These are phyloP conservation scores for Blepharisma japonicum DNA, from an alignment of 73 alveolate species.

Conservation along the genomic window DNA sequence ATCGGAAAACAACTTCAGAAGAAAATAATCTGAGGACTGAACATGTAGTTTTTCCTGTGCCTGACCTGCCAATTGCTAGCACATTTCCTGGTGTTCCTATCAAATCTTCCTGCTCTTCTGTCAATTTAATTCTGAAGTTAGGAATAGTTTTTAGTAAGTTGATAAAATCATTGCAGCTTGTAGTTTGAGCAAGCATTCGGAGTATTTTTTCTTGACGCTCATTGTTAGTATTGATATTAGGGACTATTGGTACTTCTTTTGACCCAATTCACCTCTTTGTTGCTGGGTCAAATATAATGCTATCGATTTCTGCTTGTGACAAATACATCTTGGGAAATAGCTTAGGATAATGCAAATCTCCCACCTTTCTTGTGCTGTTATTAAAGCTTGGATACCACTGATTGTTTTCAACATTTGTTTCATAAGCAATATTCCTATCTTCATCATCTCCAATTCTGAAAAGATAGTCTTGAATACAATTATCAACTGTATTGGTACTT, in stretches of 20 bases:
- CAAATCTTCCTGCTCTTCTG: conserved; percentile 47
- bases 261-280: background rate
- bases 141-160: conserved; percentile 12
- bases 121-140: conserved; percentile 21
- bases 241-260: background rate
- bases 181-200: background rate
- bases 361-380: background rate
- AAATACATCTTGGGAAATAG: background rate
- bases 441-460: background rate
- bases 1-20: conserved; percentile 45
- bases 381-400: background rate
- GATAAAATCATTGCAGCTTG: conserved; percentile 12
- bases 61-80: conserved; percentile 69
- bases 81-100: conserved; percentile 42
- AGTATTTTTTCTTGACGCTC: background rate
- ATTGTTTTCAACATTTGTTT: background rate
- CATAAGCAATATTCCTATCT: conserved; percentile 16
- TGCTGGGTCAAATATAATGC: background rate
- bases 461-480: background rate
- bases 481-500: background rate
- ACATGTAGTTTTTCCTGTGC: conserved; percentile 77
- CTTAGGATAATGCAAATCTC: conserved; percentile 8
- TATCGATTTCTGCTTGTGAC: background rate
- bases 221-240: background rate
- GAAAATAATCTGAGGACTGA: conserved; percentile 55